Evolutionary conservation across 1,139 yeast species (phyloP), one percentile per base, ranked within the genome.

Genomic region (Saccharomyces pastorianus): DNA sequence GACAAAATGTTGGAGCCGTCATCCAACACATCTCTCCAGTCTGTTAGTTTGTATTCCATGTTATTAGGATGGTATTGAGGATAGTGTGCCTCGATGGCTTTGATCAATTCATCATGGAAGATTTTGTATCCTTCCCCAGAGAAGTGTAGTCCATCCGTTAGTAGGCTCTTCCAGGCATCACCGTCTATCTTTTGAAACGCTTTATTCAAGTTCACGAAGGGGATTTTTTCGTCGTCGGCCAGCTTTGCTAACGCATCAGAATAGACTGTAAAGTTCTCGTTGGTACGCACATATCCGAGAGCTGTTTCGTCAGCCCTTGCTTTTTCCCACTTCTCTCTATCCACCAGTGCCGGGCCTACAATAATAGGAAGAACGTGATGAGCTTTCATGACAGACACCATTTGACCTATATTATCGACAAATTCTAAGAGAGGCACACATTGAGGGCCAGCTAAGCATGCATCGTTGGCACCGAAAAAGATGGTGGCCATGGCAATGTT

Each of bases 401-500:
- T 66, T 20, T 58, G 59, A 11, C 62, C 64, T 55, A 80, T 70
- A 64, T 88, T 87, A 7, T 68, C 70, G 23, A 67, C 55, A 64
- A 72, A 87, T 55, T 78, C 73, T 0, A 71, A 76, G 8, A 83
- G 49, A 1, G 79, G 76, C 1, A 85, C 88, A 25, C 73, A 73
- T 65, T 86, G 95, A 25, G 73, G 69, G 38, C 75, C 76, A 3
- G 69, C 71, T 3, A 73, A 61, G 5, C 73, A 73, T 0, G 88
- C 82, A 66, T 88, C 96, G 63, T 88, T 88, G 9, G 95, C 78
- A 1, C 96, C 96, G 61, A 86, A 81, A 67, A 84, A 87, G 2
- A 88, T 71, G 0, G 83, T 78, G 58, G 80, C 76, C 32, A 85
- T 60, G n/a, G 63, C 67, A 27, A 76, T 65, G 53, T 68, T 67